Evolutionary conservation across 371 early-diverging fungal species (phyloP).

Genomic region (Mucor mucedo): DNA sequence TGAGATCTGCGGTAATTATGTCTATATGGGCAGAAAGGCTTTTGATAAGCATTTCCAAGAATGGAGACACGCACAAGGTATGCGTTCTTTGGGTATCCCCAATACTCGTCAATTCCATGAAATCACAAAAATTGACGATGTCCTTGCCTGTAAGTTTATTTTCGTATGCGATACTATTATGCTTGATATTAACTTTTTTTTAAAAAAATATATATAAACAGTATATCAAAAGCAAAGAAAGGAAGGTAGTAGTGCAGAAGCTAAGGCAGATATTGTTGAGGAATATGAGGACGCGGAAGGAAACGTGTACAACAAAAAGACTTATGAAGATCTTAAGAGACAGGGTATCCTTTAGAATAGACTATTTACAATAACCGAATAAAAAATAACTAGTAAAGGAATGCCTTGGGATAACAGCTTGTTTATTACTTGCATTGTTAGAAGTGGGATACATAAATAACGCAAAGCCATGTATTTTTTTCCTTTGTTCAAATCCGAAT

Average conservation of each 20-base stretch:
- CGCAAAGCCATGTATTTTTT: no score
- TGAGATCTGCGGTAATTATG: conserved; percentile 96
- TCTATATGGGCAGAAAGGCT: conserved; percentile 96
- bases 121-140: conserved; percentile 92
- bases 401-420: no score
- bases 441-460: no score
- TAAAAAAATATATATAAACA: conserved; percentile 30
- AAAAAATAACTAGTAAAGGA: conserved; percentile 33
- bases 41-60: conserved; percentile 97
- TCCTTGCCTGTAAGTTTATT: conserved; percentile 75
- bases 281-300: conserved; percentile 97
- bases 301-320: conserved; percentile 98
- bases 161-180: neutral
- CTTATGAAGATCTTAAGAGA: conserved; percentile 92
- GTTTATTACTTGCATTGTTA: no score
- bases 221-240: conserved; percentile 88
- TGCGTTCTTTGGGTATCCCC: conserved; percentile 94
- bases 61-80: conserved; percentile 94
- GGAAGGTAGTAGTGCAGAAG: conserved; percentile 62
- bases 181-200: no score
- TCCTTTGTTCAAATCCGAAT: no score
- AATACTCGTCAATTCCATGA: conserved; percentile 94
- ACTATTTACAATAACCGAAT: neutral
- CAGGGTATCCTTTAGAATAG: conserved; percentile 82
- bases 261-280: conserved; percentile 82